These are phyloP conservation scores for Pseudoneurospora amorphoporcata DNA, from an alignment of 495 filamentous ascomycete genomes.

Conservation along the genomic window DNA sequence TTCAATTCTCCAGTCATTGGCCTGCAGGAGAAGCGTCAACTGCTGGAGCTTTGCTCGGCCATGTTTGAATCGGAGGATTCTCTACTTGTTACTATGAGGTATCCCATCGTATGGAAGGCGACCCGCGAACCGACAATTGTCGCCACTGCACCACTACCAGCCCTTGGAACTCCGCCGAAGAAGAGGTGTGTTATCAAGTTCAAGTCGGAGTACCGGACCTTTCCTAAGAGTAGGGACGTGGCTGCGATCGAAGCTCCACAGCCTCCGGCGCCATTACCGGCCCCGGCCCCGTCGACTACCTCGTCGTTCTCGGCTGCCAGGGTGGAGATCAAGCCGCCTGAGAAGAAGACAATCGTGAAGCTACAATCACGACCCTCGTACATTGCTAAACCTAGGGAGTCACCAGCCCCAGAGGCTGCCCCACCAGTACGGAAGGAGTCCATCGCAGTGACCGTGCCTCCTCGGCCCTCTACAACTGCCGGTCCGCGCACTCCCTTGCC, in stretches of 20 bases:
- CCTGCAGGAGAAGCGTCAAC: constrained; percentile 60
- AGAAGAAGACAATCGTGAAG: constrained; percentile 20
- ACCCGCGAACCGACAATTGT: constrained; percentile 29
- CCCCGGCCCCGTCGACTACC: background rate
- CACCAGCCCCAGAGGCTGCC: constrained; percentile 6
- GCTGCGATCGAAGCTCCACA: background rate
- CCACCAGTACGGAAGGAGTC: constrained; percentile 18
- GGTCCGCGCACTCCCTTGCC: background rate
- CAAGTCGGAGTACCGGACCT: constrained; percentile 21
- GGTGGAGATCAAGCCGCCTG: constrained; percentile 18
- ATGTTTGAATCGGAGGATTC: constrained; percentile 59
- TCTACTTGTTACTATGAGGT: constrained; percentile 51
- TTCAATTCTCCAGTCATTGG: constrained; percentile 57
- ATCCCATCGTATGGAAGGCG: constrained; percentile 62
- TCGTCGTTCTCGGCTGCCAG: background rate
- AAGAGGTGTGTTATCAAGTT: constrained; percentile 26
- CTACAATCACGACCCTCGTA: background rate
- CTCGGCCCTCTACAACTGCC: constrained; percentile 2
- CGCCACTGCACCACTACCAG: background rate
- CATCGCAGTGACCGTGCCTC: constrained; percentile 13
- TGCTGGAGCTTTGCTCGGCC: constrained; percentile 65
- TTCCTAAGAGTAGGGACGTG: constrained; percentile 17
- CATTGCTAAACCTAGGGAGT: background rate
- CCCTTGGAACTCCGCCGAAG: background rate
- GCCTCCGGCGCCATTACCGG: constrained; percentile 7